Conservation (phyloP, 345 rosid species). For the Erodium maritimum region DNA sequence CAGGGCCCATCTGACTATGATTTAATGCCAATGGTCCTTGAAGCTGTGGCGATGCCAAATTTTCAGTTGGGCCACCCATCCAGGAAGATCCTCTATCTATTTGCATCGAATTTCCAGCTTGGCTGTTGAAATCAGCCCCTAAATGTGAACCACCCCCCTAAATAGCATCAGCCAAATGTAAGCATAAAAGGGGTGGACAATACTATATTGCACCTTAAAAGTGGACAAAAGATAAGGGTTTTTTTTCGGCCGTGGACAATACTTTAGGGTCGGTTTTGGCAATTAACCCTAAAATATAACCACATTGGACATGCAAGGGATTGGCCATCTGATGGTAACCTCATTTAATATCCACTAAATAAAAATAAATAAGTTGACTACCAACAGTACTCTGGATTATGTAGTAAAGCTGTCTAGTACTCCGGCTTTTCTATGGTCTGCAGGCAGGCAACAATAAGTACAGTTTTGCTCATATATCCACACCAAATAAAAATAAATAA, state of each 20-base stretch:
- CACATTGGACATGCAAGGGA: neutral
- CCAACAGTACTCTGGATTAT: neutral
- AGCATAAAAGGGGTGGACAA: neutral
- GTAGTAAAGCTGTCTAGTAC: neutral
- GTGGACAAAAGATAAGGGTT: too few relatives aligned
- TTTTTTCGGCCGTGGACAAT: too few relatives aligned
- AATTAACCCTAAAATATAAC: too few relatives aligned
- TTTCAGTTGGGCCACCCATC: constrained; percentile 64
- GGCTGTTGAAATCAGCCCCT: constrained; percentile 52
- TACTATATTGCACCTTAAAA: too few relatives aligned
- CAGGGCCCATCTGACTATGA: constrained; percentile 51
- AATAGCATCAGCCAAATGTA: constrained; percentile 2
- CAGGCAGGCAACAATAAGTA: neutral
- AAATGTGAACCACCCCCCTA: constrained; percentile 60
- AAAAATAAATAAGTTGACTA: neutral
- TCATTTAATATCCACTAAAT: neutral
- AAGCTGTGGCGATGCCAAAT: constrained; percentile 36
- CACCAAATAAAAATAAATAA: too few relatives aligned
- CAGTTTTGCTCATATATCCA: neutral
- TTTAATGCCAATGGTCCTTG: constrained; percentile 35
- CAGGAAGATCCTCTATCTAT: constrained; percentile 69
- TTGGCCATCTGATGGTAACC: neutral
- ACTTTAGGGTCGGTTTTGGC: too few relatives aligned
- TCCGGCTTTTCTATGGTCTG: neutral
- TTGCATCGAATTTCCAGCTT: constrained; percentile 40